Percentiles rank a stretch among this genome's conserved stretches.
Evolutionary conservation across 2,329 filamentous ascomycete genomes (phyloP).

Genomic region (Aphanocladium album): DNA sequence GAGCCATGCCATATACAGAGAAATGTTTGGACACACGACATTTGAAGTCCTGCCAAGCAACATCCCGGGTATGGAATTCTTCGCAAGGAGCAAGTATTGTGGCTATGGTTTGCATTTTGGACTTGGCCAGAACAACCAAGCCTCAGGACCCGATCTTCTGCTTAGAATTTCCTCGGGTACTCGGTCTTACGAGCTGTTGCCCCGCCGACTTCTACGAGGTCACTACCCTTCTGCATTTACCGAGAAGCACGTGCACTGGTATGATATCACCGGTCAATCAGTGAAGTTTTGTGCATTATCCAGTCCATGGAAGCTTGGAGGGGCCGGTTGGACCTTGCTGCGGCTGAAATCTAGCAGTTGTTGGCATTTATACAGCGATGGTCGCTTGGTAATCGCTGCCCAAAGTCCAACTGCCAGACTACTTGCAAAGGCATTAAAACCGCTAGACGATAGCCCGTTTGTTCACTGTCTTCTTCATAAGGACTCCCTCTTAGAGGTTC

Average conservation of each 20-base stretch:
- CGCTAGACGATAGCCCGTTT: not conserved
- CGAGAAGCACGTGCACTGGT: slow-evolving; percentile 41
- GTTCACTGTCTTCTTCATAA: slow-evolving; percentile 1
- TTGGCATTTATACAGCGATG: not conserved
- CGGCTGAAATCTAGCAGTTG: not conserved
- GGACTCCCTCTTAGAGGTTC: slow-evolving; percentile 27
- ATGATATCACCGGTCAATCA: slow-evolving; percentile 23
- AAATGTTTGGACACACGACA: slow-evolving; percentile 37
- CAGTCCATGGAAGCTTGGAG: not conserved
- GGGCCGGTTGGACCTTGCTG: not conserved
- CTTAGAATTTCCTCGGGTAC: slow-evolving; percentile 27
- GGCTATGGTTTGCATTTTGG: slow-evolving; percentile 34
- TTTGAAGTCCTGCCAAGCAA: slow-evolving; percentile 40
- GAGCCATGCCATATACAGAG: slow-evolving; percentile 30
- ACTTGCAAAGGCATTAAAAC: not conserved
- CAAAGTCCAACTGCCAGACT: not conserved
- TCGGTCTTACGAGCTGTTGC: slow-evolving; percentile 26
- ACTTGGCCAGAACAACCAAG: not conserved
- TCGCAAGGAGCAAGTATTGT: slow-evolving; percentile 25
- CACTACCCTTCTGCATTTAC: slow-evolving; percentile 36
- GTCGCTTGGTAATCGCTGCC: not conserved
- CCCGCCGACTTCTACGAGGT: slow-evolving; percentile 22
- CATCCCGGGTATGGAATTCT: slow-evolving; percentile 36
- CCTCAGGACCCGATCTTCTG: not conserved
- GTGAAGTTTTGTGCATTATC: not conserved